Conservation (phyloP, 208 protist species). For the Histomonas meleagridis region DNA sequence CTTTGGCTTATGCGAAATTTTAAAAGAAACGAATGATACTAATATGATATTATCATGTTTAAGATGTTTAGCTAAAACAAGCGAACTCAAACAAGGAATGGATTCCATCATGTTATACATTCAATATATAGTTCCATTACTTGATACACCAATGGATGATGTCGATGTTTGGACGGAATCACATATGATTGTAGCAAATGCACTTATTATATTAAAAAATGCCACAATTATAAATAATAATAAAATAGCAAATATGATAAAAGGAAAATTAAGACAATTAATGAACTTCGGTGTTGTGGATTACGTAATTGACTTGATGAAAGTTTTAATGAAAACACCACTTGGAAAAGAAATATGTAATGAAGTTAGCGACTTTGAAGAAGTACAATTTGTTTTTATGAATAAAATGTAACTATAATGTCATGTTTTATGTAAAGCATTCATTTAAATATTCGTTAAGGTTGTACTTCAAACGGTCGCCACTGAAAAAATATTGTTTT, state of each 20-base stretch:
- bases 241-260: neutral
- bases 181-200: conserved; percentile 22
- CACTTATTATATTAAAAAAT: neutral
- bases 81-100: neutral
- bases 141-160: neutral
- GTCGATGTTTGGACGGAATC: neutral
- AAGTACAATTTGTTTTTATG: no score
- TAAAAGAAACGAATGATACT: neutral
- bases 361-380: neutral
- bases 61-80: neutral
- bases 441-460: no score
- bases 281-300: conserved; percentile 13
- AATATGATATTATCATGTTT: neutral
- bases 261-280: neutral
- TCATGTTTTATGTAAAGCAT: no score
- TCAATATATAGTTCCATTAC: neutral
- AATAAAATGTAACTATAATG: no score
- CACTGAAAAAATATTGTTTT: no score
- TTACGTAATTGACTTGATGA: conserved; percentile 16
- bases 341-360: neutral
- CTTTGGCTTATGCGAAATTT: neutral
- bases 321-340: neutral
- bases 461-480: no score
- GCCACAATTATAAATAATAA: neutral
- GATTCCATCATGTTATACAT: neutral